Base-by-base conservation (phyloP, 805 yeast genomes). In the Pichia pseudocactophila region DNA sequence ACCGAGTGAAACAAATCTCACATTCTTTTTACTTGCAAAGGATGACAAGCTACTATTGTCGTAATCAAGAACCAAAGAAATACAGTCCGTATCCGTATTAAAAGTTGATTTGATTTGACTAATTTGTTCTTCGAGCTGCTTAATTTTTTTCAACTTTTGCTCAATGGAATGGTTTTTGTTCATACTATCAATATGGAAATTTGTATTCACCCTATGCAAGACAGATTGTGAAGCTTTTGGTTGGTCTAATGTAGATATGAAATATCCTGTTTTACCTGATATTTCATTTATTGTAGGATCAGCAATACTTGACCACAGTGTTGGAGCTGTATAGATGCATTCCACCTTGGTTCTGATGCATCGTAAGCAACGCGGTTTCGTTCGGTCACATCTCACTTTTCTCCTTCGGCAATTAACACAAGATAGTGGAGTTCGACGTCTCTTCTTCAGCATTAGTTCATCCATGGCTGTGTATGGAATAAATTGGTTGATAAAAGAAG, bases 311-410 rank as follows among this genome's bases (percentile, higher is more conserved):
- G 35, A 30, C 48, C 50, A 49, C 8, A 42, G 43, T 5, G 27
- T 22, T 7, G 58, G 58, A 0, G 51, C 51, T 15, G 46, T 49
- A 22, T 54, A 54, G 3, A 12, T 11, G 32, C 58, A 54, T 11
- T 22, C 16, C 2, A 36, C 15, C 5, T 46, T 36, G 3, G 47
- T 43, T 17, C 46, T 47, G 4, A 27, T 13, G 33, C 59, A 56
- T 19, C 49, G 25, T 3, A 36, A 17, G 36, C 61, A 56, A 2
- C 12, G 15, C 10, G 61, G 61, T 35, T 50, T 49, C 2, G 35
- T 22, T 20, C 55, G 41, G 39, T 54, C 58, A 46, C 61, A 56
- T 36, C 51, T 53, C 25, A 56, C 42, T 41, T 56, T 56, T 22
- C 48, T 44, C 28, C 40, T 41, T 13, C 59, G 36, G 38, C 61